Evolutionary conservation across 1,284 basidiomycete genomes (phyloP), one percentile per base, ranked within the genome.

Genomic region (Vanrija pseudolonga): DNA sequence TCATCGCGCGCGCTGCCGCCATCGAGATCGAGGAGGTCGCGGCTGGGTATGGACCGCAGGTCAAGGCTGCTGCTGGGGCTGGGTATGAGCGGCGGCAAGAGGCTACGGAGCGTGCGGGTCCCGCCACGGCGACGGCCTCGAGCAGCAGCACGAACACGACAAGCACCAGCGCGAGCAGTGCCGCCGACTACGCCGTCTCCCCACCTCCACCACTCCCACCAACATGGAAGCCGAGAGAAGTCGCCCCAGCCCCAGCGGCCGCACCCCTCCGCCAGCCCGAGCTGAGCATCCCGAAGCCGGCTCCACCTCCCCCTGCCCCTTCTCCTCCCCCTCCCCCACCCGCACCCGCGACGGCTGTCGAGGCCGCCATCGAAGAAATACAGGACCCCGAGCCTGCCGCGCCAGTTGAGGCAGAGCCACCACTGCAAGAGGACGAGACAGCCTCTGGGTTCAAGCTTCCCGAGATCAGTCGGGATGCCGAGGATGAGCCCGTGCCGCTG

Each of bases 11-110:
- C 36, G 61, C 73, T 23, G 67, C 67, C 5, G 57, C 67, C 11
- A 70, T 74, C n/a, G 71, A 73, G 58, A 53, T 69, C 8, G 74
- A 74, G 51, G 70, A 73, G 51, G 66, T 64, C 4, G 66, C 68
- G 4, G 62, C 61, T 3, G 53, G 52, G 14, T 45, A 58, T 17
- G 51, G 48, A 8, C 48, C 53, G 47, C 11, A 38, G 43, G 22
- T 32, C 24, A n/a, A 23, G 23, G 20, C 46, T 38, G 46, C 46
- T 28, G 38, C 42, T 5, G 20, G 44, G 19, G n/a, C 32, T 22
- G 46, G 42, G 18, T 14, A 38, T 14, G 19, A 45, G 6, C 32
- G 9, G 15, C 36, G 28, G n/a, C n/a, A n/a, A 28, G 43, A 51
- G 12, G 4, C 22, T 19, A 15, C 36, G 17, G 18, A 26, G 26